Evolutionary conservation across 345 rosid genomes (phyloP).

Genomic region (Cardiospermum halicacabum): DNA sequence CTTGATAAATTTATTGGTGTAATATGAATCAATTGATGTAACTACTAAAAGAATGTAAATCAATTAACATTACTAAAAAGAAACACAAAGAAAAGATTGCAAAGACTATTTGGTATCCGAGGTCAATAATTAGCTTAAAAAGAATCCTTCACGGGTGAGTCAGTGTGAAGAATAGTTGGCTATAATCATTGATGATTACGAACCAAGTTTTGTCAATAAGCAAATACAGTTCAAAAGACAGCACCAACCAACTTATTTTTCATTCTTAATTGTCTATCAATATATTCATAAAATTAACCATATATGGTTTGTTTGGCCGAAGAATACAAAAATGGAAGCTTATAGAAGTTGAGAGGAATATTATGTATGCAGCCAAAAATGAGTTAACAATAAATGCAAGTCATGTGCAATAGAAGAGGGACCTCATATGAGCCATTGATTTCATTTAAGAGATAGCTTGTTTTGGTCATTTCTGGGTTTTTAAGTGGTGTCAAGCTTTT

Average conservation of each 20-base stretch:
- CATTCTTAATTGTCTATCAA: not conserved
- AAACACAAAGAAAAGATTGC: too few species aligned
- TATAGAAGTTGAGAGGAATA: not conserved
- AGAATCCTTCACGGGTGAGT: conserved; percentile 25
- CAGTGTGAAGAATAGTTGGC: conserved; percentile 4
- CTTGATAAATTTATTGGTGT: too few species aligned
- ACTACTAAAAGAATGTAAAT: too few species aligned
- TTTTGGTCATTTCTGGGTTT: not conserved
- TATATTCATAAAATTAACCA: not conserved
- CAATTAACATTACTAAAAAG: too few species aligned
- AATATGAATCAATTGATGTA: too few species aligned
- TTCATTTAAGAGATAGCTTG: not conserved
- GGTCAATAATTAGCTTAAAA: not conserved
- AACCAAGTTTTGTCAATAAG: not conserved
- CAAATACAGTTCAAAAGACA: not conserved
- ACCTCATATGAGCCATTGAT: conserved; percentile 18
- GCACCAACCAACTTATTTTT: not conserved
- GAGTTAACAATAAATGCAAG: conserved; percentile 32
- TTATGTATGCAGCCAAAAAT: conserved; percentile 5
- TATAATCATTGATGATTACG: conserved; percentile 13
- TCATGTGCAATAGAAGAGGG: conserved; percentile 36
- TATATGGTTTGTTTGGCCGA: not conserved
- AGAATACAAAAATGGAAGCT: conserved; percentile 7
- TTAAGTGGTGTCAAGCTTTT: conserved; percentile 22
- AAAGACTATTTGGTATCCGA: conserved; percentile 1